phyloP scores from a whole-genome alignment of 768 basidiomycete species.

The Baorangia bicolor region DNA sequence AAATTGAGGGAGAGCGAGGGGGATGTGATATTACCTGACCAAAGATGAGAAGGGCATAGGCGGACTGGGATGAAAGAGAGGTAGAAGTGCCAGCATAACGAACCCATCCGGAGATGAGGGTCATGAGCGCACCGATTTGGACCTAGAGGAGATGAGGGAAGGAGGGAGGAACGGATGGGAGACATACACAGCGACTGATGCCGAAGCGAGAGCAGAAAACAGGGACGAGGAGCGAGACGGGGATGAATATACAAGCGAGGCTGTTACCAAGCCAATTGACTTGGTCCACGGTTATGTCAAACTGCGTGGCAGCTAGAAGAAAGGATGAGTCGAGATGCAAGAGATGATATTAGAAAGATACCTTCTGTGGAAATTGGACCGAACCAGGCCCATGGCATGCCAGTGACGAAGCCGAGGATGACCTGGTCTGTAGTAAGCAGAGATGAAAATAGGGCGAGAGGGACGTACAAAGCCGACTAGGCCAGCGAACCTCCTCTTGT shows the following conservation, averaged over 20 bases:
- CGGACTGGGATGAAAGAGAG: constrained; percentile 48
- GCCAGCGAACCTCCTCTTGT: constrained; percentile 68
- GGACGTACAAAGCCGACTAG: constrained; percentile 53
- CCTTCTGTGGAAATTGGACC: constrained; percentile 76
- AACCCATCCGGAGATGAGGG: constrained; percentile 71
- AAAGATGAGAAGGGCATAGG: constrained; percentile 67
- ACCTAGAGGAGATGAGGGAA: constrained; percentile 42
- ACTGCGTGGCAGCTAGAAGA: constrained; percentile 55
- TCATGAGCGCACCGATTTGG: constrained; percentile 50
- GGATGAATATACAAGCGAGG: constrained; percentile 59
- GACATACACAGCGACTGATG: constrained; percentile 60
- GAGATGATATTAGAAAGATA: constrained; percentile 27
- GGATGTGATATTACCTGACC: constrained; percentile 52
- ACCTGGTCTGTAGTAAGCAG: constrained; percentile 39
- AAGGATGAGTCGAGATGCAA: neutral
- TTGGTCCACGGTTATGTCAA: constrained; percentile 64
- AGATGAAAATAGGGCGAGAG: neutral
- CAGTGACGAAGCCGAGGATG: constrained; percentile 58
- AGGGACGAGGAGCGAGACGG: constrained; percentile 59
- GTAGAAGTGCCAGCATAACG: constrained; percentile 67
- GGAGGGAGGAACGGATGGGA: neutral
- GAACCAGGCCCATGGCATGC: constrained; percentile 79
- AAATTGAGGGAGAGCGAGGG: neutral
- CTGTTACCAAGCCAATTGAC: constrained; percentile 84
- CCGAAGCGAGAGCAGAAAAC: constrained; percentile 57